These are phyloP conservation scores for Nicotiana noctiflora DNA, from an alignment of 257 asterid species.

Conservation along the genomic window DNA sequence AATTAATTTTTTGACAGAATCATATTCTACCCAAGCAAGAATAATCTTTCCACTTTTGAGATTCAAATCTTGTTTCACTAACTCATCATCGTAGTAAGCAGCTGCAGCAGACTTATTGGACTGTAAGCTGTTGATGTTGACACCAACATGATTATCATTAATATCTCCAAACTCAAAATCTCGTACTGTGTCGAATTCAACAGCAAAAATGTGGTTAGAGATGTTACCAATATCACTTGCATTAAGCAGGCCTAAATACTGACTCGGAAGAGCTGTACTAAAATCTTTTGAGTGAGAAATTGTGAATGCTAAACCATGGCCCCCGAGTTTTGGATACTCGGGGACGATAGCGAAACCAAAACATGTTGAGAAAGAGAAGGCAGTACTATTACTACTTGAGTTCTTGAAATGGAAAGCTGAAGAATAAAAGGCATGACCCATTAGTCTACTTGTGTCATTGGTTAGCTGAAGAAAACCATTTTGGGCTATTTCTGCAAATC, in stretches of 20 bases:
- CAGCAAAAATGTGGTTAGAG: constrained; percentile 55
- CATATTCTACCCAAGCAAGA: constrained; percentile 61
- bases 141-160: constrained; percentile 51
- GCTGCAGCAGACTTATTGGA: constrained; percentile 44
- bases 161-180: constrained; percentile 50
- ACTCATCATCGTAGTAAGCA: constrained; percentile 26
- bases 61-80: constrained; percentile 21
- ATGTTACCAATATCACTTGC: constrained; percentile 33
- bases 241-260: constrained; percentile 64
- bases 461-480: constrained; percentile 45
- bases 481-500: constrained; percentile 22
- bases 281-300: constrained; percentile 28
- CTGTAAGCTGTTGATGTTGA: constrained; percentile 38
- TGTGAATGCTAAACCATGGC: constrained; percentile 60
- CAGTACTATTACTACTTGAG: constrained; percentile 16
- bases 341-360: constrained; percentile 53
- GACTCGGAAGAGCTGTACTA: constrained; percentile 39
- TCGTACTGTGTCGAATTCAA: constrained; percentile 66
- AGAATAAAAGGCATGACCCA: constrained; percentile 55
- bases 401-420: constrained; percentile 46
- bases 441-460: constrained; percentile 33
- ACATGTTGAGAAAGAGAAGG: constrained; percentile 53
- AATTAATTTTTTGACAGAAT: constrained; percentile 22
- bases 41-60: constrained; percentile 42
- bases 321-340: constrained; percentile 49